A percentile compares a stretch with the other conserved stretches of the same genome.
phyloP scores from a whole-genome alignment of 2,329 filamentous ascomycete genomes.

The Aspergillus ochraceoroseus region DNA sequence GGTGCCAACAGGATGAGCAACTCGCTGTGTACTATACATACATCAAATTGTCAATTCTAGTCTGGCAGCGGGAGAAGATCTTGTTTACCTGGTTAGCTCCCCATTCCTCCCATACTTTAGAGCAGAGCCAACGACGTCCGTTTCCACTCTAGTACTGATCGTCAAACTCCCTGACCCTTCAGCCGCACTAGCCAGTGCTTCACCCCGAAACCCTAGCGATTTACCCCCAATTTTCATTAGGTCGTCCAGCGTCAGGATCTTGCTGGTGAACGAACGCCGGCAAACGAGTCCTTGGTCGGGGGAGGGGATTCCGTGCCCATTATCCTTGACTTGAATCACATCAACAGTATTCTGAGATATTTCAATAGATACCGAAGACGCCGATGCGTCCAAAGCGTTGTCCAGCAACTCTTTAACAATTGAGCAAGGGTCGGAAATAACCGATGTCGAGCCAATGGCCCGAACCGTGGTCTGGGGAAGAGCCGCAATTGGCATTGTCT shows the following conservation, averaged over 20 bases:
- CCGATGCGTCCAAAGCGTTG: conserved; percentile 61
- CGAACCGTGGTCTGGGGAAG: conserved; percentile 44
- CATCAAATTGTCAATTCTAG: conserved; percentile 1
- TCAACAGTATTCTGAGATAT: conserved; percentile 57
- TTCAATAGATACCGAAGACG: conserved; percentile 55
- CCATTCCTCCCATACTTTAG: conserved; percentile 52
- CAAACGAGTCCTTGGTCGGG: conserved; percentile 54
- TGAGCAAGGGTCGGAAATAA: conserved; percentile 53
- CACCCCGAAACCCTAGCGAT: conserved; percentile 60
- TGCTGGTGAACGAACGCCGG: conserved; percentile 58
- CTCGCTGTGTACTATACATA: conserved; percentile 31
- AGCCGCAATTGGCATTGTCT: conserved; percentile 46
- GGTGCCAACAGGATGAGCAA: conserved; percentile 57
- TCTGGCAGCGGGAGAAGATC: background rate
- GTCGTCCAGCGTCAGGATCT: conserved; percentile 56
- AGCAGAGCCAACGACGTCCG: conserved; percentile 51
- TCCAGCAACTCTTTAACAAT: conserved; percentile 63
- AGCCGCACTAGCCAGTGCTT: conserved; percentile 58
- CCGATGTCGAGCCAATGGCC: conserved; percentile 55
- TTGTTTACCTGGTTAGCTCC: conserved; percentile 42
- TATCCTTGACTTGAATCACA: conserved; percentile 59
- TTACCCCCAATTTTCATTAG: conserved; percentile 52
- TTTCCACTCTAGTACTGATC: conserved; percentile 55
- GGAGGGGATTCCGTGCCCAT: conserved; percentile 57
- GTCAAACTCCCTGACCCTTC: conserved; percentile 52